Evolutionary conservation across 2,329 filamentous ascomycete genomes (phyloP), one percentile per base, ranked within the genome.

Genomic region (Aspergillus ustus): DNA sequence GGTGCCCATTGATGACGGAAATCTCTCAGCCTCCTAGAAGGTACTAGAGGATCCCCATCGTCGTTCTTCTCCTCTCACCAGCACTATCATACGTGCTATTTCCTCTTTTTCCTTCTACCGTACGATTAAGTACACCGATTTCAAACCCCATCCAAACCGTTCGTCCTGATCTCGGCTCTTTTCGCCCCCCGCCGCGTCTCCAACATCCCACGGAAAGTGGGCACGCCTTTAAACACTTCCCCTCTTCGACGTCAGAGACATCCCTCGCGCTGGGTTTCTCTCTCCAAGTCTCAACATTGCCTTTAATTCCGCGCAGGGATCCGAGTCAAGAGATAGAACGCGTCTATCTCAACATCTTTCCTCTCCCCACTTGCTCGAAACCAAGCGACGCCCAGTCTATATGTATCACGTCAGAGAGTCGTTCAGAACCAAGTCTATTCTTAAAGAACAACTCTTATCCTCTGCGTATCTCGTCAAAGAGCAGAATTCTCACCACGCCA

Each of bases 1-100:
- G 65, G 63, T 65, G 63, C 54, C 52, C 50, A 58, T 55, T 17
- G 61, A 69, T 69, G 67, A 69, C 64, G 67, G 67, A 63, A 67
- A 69, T 59, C 66, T 68, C 59, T 66, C 61, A 62, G 58, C 59
- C 56, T 59, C 50, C 58, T 57, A 37, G 56, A 52, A 57, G 60
- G 61, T 57, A 63, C 48, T 55, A 48, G 54, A 57, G 48, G 49
- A 40, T 40, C 34, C 34, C n/a, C n/a, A n/a, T 40, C 34, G 6
- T 40, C 48, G 51, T 51, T 54, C 51, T 55, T 57, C 52, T 57
- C 59, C 57, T 59, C 37, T 57, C 59, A 29, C 46, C 57, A 63
- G 64, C 66, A 66, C 62, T 62, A 15, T 49, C 20, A 44, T 46
- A 49, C 49, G 63, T 67, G 63, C 66, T 66, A 46, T 49, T 51